phyloP scores from a whole-genome alignment of 257 asterid genomes.

The Vinca minor region DNA sequence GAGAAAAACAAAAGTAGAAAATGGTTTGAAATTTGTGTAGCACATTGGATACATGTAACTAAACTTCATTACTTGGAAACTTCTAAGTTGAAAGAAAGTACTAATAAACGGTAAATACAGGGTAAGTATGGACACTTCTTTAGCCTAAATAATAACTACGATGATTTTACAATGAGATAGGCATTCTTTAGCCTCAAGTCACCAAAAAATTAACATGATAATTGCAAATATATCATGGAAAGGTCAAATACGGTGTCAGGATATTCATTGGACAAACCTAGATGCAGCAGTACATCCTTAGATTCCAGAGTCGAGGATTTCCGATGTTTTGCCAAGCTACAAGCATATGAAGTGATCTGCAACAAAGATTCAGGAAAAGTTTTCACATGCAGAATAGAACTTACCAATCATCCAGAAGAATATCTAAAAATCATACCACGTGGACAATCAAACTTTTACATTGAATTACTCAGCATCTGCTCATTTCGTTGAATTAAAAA shows the following conservation, averaged over 20 bases:
- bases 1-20: neutral
- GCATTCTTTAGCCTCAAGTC: neutral
- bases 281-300: constrained; percentile 81
- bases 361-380: constrained; percentile 11
- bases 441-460: neutral
- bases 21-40: neutral
- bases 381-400: neutral
- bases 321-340: constrained; percentile 94
- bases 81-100: neutral
- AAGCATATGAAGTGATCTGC: constrained; percentile 77
- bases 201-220: neutral
- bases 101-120: neutral
- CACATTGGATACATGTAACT: neutral
- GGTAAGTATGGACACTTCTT: neutral
- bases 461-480: neutral
- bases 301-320: constrained; percentile 85
- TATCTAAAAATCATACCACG: neutral
- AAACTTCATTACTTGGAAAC: neutral
- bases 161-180: neutral
- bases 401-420: neutral
- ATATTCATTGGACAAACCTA: constrained; percentile 55
- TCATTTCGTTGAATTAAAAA: neutral
- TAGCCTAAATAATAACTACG: neutral
- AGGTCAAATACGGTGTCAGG: neutral
- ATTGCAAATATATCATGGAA: neutral